A percentile compares a stretch with the other conserved stretches of the same genome.
phyloP scores from a whole-genome alignment of 2,329 filamentous ascomycete species.

The Neonectria punicea region DNA sequence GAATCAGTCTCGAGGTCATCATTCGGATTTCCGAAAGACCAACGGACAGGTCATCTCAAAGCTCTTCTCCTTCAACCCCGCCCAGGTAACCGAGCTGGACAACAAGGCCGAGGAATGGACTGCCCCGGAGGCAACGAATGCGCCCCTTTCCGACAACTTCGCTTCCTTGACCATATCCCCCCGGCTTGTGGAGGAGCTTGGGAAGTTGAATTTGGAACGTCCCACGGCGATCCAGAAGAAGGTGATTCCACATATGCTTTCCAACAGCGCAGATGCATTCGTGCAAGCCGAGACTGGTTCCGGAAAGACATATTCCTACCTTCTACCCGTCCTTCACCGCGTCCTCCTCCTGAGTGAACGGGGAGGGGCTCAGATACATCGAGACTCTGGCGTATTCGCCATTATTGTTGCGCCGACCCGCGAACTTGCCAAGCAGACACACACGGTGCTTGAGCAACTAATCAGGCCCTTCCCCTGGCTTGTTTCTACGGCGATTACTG shows the following conservation, averaged over 20 bases:
- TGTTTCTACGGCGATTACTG: slow-evolving; percentile 85
- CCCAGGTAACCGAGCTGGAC: slow-evolving; percentile 71
- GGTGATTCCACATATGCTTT: slow-evolving; percentile 82
- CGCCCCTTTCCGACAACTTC: slow-evolving; percentile 87
- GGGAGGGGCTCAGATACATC: slow-evolving; percentile 71
- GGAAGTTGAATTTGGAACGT: slow-evolving; percentile 87
- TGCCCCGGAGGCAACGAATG: slow-evolving; percentile 83
- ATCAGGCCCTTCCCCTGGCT: slow-evolving; percentile 94
- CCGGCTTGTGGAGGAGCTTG: slow-evolving; percentile 82
- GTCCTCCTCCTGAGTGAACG: slow-evolving; percentile 79
- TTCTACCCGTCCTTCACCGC: slow-evolving; percentile 90
- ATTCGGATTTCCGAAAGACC: slow-evolving; percentile 36
- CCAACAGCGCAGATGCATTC: slow-evolving; percentile 88
- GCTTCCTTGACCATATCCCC: slow-evolving; percentile 85
- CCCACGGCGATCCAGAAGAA: slow-evolving; percentile 96
- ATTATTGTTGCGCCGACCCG: slow-evolving; percentile 94
- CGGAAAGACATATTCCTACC: slow-evolving; percentile 96
- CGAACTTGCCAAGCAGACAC: slow-evolving; percentile 94
- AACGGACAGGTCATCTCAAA: slow-evolving; percentile 80
- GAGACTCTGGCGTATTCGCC: slow-evolving; percentile 91
- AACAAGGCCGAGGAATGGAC: slow-evolving; percentile 61
- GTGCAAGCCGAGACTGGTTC: slow-evolving; percentile 97
- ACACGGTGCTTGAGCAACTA: slow-evolving; percentile 84
- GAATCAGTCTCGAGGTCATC: slow-evolving; percentile 36
- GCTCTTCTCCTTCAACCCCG: slow-evolving; percentile 90